Evolutionary conservation across 2,329 filamentous ascomycete species (phyloP), one percentile per base, ranked within the genome.

Genomic region (Talaromyces sp.): DNA sequence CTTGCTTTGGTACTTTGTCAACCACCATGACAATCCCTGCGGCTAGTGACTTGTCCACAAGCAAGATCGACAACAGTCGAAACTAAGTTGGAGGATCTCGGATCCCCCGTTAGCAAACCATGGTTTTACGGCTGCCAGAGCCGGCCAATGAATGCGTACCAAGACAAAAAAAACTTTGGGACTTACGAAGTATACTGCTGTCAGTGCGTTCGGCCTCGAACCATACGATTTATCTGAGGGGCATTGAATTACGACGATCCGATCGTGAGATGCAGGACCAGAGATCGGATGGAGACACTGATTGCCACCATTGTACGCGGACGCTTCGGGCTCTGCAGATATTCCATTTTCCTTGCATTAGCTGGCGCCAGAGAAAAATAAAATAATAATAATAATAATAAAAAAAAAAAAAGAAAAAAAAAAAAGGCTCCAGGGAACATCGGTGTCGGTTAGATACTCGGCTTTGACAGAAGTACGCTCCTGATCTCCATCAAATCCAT

Each of bases 311-410:
- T 4, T 11, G 14, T 19, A 11, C 6, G 9, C 9, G 9, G 36
- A 16, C 8, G 30, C 22, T 54, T 39, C 48, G 40, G 50, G n/a
- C 39, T 52, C 57, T 42, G 51, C 50, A 49, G 55, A 52, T 58
- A 56, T 57, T 54, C 41, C 29, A 51, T 61, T 55, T 54, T 60
- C 61, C 61, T 64, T 64, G 61, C 61, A 62, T 61, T 44, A 54
- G 52, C 45, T 36, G 37, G 32, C 49, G 46, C 30, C 30, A 33
- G n/a, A 44, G 29, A n/a, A n/a, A n/a, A n/a, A n/a, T n/a, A n/a
- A n/a, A n/a, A n/a, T n/a, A n/a, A n/a, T n/a, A n/a, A n/a, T n/a
- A n/a, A n/a, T n/a, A n/a, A n/a, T n/a, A n/a, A n/a, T n/a, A n/a
- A n/a, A n/a, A n/a, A n/a, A n/a, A n/a, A n/a, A n/a, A n/a, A n/a